These are phyloP conservation scores for Sporisorium scitamineum DNA, from an alignment of 1,284 basidiomycete species.

Conservation along the genomic window DNA sequence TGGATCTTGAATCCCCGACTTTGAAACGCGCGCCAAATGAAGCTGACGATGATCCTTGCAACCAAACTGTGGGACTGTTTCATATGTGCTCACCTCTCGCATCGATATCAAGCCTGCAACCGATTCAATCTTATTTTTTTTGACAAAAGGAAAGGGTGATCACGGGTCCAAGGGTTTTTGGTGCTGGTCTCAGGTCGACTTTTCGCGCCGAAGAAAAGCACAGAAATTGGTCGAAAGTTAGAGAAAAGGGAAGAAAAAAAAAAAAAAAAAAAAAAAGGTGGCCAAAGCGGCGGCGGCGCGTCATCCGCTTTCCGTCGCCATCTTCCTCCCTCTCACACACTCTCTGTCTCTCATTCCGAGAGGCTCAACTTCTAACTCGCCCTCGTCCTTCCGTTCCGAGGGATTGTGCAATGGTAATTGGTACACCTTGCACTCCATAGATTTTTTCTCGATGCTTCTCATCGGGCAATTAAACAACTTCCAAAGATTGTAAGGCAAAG, in stretches of 20 bases:
- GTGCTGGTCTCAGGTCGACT: neutral
- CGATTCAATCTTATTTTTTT: no score
- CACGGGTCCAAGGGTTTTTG: slow-evolving; percentile 1
- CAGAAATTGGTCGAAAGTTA: neutral
- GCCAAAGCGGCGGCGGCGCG: neutral
- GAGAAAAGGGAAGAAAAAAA: no score
- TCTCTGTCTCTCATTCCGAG: no score
- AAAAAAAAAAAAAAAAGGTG: neutral
- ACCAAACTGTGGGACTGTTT: neutral
- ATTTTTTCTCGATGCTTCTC: neutral
- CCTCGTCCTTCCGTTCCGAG: neutral
- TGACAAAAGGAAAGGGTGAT: neutral
- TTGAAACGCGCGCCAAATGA: neutral
- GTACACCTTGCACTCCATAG: no score
- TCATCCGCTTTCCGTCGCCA: neutral
- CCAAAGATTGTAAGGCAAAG: slow-evolving; percentile 9
- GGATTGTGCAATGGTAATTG: neutral
- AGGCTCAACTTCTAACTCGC: neutral
- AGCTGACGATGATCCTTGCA: neutral
- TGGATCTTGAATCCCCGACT: no score
- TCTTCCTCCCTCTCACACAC: neutral
- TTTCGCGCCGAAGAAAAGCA: neutral
- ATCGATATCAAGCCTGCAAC: no score
- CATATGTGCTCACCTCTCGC: neutral
- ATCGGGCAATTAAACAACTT: neutral